Evolutionary conservation across 1,284 basidiomycete genomes (phyloP).

Genomic region (Ceratobasidium sp.): DNA sequence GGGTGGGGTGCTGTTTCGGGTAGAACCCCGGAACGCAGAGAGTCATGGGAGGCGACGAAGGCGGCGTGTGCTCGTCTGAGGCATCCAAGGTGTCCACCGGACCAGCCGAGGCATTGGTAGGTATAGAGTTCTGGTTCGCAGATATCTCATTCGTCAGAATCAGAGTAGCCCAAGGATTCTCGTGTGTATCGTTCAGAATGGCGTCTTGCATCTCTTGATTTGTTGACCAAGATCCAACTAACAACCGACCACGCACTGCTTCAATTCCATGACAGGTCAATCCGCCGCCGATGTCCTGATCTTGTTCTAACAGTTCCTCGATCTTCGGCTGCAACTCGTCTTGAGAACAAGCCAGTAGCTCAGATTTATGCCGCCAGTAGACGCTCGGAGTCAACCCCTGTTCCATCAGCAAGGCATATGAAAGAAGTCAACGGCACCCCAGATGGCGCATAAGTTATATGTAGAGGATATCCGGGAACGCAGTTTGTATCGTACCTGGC

Average conservation of each 20-base stretch:
- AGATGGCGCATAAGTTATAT: too few species aligned
- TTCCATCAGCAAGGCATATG: neutral
- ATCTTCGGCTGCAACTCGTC: slow-evolving; percentile 63
- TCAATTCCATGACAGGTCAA: neutral
- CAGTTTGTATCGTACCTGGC: slow-evolving; percentile 68
- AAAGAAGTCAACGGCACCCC: too few species aligned
- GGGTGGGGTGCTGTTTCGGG: slow-evolving; percentile 63
- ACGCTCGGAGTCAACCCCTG: slow-evolving; percentile 76
- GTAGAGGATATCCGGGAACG: slow-evolving; percentile 23
- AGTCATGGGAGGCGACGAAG: neutral
- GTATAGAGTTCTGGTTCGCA: too few species aligned
- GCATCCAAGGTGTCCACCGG: too few species aligned
- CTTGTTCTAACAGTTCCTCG: neutral
- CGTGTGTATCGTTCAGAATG: too few species aligned
- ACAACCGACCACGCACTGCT: slow-evolving; percentile 1
- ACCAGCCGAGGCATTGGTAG: too few species aligned
- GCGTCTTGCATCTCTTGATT: too few species aligned
- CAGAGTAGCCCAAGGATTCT: too few species aligned
- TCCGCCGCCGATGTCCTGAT: neutral
- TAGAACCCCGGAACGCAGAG: slow-evolving; percentile 47
- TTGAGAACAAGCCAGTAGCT: slow-evolving; percentile 62
- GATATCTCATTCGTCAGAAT: too few species aligned
- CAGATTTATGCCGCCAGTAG: slow-evolving; percentile 72
- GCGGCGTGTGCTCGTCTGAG: too few species aligned
- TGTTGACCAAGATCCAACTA: slow-evolving; percentile 4